Base-by-base conservation (phyloP, 345 rosid species). In the Gossypium raimondii region DNA sequence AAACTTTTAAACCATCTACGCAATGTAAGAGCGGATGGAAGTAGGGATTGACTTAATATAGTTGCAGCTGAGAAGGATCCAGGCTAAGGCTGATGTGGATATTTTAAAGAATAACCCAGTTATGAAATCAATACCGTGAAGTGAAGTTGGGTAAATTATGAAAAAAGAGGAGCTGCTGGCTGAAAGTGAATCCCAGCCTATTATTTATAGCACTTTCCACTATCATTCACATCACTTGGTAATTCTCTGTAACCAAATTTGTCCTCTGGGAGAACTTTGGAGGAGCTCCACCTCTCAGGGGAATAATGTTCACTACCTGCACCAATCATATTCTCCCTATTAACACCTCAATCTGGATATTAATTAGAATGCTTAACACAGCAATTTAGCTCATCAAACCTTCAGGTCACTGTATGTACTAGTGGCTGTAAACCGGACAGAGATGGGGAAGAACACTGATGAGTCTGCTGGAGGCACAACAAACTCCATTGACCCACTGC, bases 401-500 rank as follows among this genome's bases (percentile, higher is more conserved):
- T 86, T 96, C 48, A 96, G 76, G 70, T 89, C 95, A 81, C 99
- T 93, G 89, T 84, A 96, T 44, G 95, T 93, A 73, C 83, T 88
- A 10, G 91, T 82, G 41, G 97, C 98, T 73, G 95, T 85, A 80
- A 96, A 96, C 73, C 76, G 88, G 65, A 93, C 98, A 53, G 97
- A 87, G 65, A 96, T 96, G 63, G 98, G 99, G 84, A 96, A 96
- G 85, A 93, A 96, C 13, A 75, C 87, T 20, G 98, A 89, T 63
- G 99, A 82, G 87, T 96, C 98, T 65, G 85, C 97, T 56, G 99
- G 91, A 73, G 99, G 99, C 78, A 96, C 98, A 51, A 90, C 97
- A 78, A 96, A 96, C 84, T 96, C 99, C 99, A 96, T 86, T 22
- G 97, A 86, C 72, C 99, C 99, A 83, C 99, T 96, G 92, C 85